phyloP scores from a whole-genome alignment of 495 filamentous ascomycete genomes.

The Penicillium parvum region DNA sequence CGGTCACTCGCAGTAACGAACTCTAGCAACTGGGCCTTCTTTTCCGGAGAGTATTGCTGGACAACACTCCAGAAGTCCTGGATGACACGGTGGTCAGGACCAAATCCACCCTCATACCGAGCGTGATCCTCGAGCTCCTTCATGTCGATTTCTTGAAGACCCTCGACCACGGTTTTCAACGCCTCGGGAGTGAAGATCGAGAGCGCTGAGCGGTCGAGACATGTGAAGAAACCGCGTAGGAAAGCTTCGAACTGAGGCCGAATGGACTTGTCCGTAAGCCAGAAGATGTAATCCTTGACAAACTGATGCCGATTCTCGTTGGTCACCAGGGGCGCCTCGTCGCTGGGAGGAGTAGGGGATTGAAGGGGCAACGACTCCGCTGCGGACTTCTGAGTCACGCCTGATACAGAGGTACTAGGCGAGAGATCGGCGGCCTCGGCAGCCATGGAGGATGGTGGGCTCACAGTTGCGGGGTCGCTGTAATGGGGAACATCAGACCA shows the following conservation, averaged over 20 bases:
- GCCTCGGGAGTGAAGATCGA: conserved; percentile 64
- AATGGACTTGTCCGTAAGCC: conserved; percentile 76
- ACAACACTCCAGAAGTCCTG: conserved; percentile 81
- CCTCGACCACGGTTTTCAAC: conserved; percentile 77
- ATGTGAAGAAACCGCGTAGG: conserved; percentile 71
- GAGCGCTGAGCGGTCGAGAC: conserved; percentile 64
- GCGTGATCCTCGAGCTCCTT: conserved; percentile 61
- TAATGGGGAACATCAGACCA: conserved; percentile 26
- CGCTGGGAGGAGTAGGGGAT: conserved; percentile 22
- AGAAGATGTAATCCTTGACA: conserved; percentile 83
- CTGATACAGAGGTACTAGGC: conserved; percentile 9
- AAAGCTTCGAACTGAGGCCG: conserved; percentile 76
- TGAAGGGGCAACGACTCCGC: conserved; percentile 14
- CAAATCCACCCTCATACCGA: conserved; percentile 75
- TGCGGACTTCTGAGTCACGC: conserved; percentile 15
- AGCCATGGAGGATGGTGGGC: conserved; percentile 25
- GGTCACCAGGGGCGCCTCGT: conserved; percentile 55
- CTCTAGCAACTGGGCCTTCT: conserved; percentile 72
- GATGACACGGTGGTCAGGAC: conserved; percentile 60
- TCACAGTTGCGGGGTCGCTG: conserved; percentile 14
- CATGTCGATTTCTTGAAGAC: conserved; percentile 72
- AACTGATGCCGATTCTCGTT: conserved; percentile 71
- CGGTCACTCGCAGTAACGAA: conserved; percentile 94
- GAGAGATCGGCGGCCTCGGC: conserved; percentile 17
- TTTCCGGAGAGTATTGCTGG: conserved; percentile 55